These are phyloP conservation scores for Termitomyces sp. DNA, from an alignment of 768 basidiomycete species.

Conservation along the genomic window DNA sequence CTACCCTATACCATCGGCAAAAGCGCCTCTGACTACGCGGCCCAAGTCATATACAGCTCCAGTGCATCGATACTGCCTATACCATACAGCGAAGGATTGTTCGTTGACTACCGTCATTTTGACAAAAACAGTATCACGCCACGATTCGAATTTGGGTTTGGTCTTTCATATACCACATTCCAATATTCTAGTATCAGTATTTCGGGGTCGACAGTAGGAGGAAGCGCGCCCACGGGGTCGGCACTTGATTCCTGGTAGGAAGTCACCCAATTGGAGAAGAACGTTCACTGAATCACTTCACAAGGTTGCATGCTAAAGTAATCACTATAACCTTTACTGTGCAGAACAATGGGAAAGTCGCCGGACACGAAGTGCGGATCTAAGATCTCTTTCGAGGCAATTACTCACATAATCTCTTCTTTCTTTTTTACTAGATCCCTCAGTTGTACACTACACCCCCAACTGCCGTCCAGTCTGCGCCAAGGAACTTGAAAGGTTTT, in stretches of 20 bases:
- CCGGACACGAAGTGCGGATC: constrained; percentile 48
- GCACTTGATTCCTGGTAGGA: constrained; percentile 48
- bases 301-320: constrained; percentile 48
- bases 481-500: constrained; percentile 53
- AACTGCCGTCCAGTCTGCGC: constrained; percentile 42
- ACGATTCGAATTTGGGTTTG: constrained; percentile 51
- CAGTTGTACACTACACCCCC: constrained; percentile 55
- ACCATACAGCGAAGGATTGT: constrained; percentile 55
- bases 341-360: constrained; percentile 48
- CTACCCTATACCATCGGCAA: constrained; percentile 55
- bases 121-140: constrained; percentile 43
- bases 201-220: constrained; percentile 36
- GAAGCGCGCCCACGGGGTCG: constrained; percentile 43
- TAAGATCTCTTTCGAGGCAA: not conserved
- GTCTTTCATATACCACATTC: constrained; percentile 57
- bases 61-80: constrained; percentile 39
- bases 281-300: not conserved
- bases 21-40: constrained; percentile 50
- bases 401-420: not conserved
- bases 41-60: constrained; percentile 40
- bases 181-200: constrained; percentile 42
- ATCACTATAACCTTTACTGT: constrained; percentile 52
- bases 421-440: constrained; percentile 34
- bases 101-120: constrained; percentile 58
- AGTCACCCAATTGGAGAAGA: not conserved